Evolutionary conservation across 176 grass and related monocot species (phyloP).

Genomic region (Oryza punctata): DNA sequence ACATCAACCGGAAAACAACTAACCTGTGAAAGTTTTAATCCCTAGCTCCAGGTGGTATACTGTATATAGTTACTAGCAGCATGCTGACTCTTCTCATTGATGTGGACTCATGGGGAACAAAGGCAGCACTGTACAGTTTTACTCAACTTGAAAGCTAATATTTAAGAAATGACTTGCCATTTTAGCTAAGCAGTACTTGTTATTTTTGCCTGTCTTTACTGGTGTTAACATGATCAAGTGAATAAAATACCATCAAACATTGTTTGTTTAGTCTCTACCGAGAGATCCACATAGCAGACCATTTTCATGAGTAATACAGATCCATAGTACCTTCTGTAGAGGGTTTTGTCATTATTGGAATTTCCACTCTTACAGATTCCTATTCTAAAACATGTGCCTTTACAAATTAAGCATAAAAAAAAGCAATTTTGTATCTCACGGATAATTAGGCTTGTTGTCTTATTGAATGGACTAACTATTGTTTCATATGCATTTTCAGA

Average conservation of each 20-base stretch:
- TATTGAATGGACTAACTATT: slow-evolving; percentile 39
- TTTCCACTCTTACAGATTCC: slow-evolving; percentile 1
- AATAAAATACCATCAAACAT: slow-evolving; percentile 9
- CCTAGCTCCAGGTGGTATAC: neutral
- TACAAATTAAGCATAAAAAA: slow-evolving; percentile 17
- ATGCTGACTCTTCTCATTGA: neutral
- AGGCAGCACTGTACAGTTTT: neutral
- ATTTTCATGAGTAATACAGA: neutral
- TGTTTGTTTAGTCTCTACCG: neutral
- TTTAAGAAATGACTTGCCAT: neutral
- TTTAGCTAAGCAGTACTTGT: neutral
- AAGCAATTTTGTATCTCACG: neutral
- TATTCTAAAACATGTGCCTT: slow-evolving; percentile 3
- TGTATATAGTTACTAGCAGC: neutral
- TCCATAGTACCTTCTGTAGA: slow-evolving; percentile 14
- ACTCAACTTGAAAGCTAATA: slow-evolving; percentile 17
- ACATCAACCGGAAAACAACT: neutral
- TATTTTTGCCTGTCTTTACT: neutral
- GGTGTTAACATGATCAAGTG: neutral
- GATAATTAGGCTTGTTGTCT: slow-evolving; percentile 15
- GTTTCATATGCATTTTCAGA: slow-evolving; percentile 50
- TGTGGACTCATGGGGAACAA: slow-evolving; percentile 5
- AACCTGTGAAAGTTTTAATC: neutral
- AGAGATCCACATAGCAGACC: neutral
- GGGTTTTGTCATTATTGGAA: slow-evolving; percentile 1